phyloP scores from a whole-genome alignment of 2,329 filamentous ascomycete species.

The Beauveria medogensis region DNA sequence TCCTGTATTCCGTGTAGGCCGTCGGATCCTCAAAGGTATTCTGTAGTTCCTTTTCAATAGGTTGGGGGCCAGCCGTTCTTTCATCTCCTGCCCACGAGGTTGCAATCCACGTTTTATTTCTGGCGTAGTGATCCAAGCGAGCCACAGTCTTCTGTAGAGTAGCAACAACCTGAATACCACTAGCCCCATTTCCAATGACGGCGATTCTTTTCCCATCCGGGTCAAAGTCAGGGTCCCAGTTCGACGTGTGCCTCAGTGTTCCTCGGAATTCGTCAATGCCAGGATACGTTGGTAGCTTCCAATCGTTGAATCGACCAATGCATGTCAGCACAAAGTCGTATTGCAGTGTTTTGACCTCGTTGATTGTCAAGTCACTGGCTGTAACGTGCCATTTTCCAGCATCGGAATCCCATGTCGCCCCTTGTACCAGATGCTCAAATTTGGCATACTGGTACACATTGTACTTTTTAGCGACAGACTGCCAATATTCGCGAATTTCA shows the following conservation, averaged over 20 bases:
- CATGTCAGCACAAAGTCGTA: conserved; percentile 56
- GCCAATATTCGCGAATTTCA: conserved; percentile 63
- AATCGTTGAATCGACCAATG: conserved; percentile 58
- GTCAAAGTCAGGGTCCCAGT: conserved; percentile 49
- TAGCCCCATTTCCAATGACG: conserved; percentile 43
- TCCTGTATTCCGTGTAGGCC: conserved; percentile 52
- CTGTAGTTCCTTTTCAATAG: conserved; percentile 46
- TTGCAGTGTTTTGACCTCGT: conserved; percentile 33
- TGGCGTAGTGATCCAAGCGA: conserved; percentile 55
- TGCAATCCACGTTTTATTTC: conserved; percentile 61
- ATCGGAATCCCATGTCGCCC: conserved; percentile 45
- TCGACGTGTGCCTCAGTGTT: conserved; percentile 49
- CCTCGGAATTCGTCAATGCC: conserved; percentile 49
- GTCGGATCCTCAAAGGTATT: conserved; percentile 52
- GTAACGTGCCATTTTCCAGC: conserved; percentile 41
- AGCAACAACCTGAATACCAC: conserved; percentile 45
- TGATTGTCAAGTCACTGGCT: conserved; percentile 2
- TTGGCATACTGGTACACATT: conserved; percentile 52
- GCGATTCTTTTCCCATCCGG: conserved; percentile 39
- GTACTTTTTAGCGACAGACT: conserved; percentile 53
- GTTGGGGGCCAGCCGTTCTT: conserved; percentile 47
- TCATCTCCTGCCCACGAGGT: conserved; percentile 50
- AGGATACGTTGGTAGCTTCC: conserved; percentile 53
- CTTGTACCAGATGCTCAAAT: conserved; percentile 47
- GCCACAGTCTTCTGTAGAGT: conserved; percentile 41